Evolutionary conservation across 305 asterid species (phyloP), one percentile per base, ranked within the genome.

Genomic region (Stenogyne calaminthoides): DNA sequence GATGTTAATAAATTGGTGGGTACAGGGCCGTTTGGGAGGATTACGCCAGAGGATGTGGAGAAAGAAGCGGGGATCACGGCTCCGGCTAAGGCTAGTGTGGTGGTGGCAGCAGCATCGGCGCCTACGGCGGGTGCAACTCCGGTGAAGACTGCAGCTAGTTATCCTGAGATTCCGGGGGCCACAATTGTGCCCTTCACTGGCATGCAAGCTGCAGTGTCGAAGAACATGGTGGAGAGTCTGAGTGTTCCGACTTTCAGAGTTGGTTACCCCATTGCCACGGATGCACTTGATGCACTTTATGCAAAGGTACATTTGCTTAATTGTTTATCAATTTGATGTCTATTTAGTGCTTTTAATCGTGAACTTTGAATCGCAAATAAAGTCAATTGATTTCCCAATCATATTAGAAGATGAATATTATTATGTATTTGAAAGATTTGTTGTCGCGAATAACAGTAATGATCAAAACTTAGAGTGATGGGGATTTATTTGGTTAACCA

Each of bases 201-300:
- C 76, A 95, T 95, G 99, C 99, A 95, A 79, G 77, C 85, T 67
- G 99, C 96, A 0, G 97, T 95, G 16, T 85, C 97, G 3, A 95
- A 84, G 87, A 95, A 95, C 74, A 92, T 95, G 98, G 69, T 89
- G 81, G 97, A 95, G 85, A 92, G 98, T 67, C 80, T 92, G 59
- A 77, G 82, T 14, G 96, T 92, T 51, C 99, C 99, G 1, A 89
- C 97, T 16, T 95, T 95, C 74, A 85, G 97, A 69, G 99, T 95
- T 20, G 96, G 98, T 22, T 95, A 95, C 76, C 96, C 98, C 0
- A 77, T 92, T 6, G 36, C 76, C 5, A 89, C 98, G 0, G 87
- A 88, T 80, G 91, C 91, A 7, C 96, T 95, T 51, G 97, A 95
- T 76, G 97, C 90, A 25, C 90, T 91, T 5, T 88, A 95, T 56